Base-by-base conservation (phyloP, 345 rosid genomes). In the Clarkia xantiana region DNA sequence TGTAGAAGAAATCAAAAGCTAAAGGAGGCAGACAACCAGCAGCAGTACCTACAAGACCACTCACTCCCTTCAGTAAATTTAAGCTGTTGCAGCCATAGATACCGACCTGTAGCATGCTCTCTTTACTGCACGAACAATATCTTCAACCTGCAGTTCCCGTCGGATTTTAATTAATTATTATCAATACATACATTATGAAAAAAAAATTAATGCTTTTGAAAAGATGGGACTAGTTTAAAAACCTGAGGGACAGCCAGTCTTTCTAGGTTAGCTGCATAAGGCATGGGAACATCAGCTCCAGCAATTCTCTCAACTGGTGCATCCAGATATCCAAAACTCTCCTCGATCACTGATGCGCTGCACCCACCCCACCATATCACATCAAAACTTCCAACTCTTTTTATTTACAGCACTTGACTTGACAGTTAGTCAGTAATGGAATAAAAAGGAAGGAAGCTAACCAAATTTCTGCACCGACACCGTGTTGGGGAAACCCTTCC, bases 251-350 rank as follows among this genome's bases (percentile, higher is more conserved):
- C 75, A 53, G 97, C 96, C 80, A 79, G 38, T 67, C 95, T 81
- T 76, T 90, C 97, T 14, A 90, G 79, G 73, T 86, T 90, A 19
- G 93, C 84, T 11, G 97, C 96, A 50, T 86, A 91, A 16, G 98
- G 96, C 98, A 81, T 86, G 50, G 96, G 98, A 51, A 83, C 93
- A 67, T 91, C 98, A 52, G 96, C 94, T 57, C 93, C 94, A 47
- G 89, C 65, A 22, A 86, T 75, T 66, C 98, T 81, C 71, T 91
- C 94, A 2, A 91, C 79, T 0, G 96, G 79, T 18, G 98, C 93
- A 66, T 91, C 98, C 46, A 91, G 82, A 68, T 77, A 84, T 13
- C 70, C 76, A 6, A 91, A 91, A 78, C 98, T 86, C 43, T 86
- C 96, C 65, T 86, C 98, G 49, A 83, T 52, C 46, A 90, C 80